Evolutionary conservation across 345 rosid species (phyloP).

Genomic region (Orychophragmus violaceus): DNA sequence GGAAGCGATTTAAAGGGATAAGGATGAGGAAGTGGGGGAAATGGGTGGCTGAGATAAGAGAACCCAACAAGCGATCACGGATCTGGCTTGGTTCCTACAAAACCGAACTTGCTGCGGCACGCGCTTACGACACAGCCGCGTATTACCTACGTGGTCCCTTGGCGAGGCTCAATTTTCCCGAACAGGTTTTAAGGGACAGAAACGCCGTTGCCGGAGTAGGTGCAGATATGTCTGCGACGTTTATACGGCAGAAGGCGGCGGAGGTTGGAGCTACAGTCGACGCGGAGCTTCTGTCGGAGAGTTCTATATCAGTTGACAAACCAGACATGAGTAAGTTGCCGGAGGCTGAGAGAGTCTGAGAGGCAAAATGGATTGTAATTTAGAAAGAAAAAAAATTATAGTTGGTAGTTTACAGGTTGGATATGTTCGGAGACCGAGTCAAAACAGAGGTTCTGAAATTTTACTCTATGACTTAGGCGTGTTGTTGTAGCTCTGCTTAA

Average conservation of each 20-base stretch:
- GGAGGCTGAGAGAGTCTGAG: background rate
- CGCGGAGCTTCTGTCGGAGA: conserved; percentile 6
- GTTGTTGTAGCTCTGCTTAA: background rate
- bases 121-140: conserved; percentile 63
- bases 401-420: background rate
- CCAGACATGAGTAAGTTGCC: conserved; percentile 8
- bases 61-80: conserved; percentile 45
- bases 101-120: conserved; percentile 56
- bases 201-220: background rate
- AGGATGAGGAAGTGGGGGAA: conserved; percentile 78
- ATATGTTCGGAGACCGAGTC: background rate
- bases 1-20: conserved; percentile 43
- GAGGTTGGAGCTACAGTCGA: conserved; percentile 16
- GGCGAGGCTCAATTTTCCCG: conserved; percentile 47
- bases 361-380: background rate
- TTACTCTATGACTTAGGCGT: background rate
- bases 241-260: conserved; percentile 14
- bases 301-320: background rate
- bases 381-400: no score
- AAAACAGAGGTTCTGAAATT: background rate
- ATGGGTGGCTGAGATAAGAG: conserved; percentile 71
- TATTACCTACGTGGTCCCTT: conserved; percentile 49
- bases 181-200: background rate
- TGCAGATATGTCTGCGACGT: conserved; percentile 4
- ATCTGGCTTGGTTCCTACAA: conserved; percentile 64